Percentiles rank a stretch among this genome's conserved stretches.
These are phyloP conservation scores for Chlamydomonas applanata DNA, from an alignment of 139 green algal genomes.

Conservation along the genomic window DNA sequence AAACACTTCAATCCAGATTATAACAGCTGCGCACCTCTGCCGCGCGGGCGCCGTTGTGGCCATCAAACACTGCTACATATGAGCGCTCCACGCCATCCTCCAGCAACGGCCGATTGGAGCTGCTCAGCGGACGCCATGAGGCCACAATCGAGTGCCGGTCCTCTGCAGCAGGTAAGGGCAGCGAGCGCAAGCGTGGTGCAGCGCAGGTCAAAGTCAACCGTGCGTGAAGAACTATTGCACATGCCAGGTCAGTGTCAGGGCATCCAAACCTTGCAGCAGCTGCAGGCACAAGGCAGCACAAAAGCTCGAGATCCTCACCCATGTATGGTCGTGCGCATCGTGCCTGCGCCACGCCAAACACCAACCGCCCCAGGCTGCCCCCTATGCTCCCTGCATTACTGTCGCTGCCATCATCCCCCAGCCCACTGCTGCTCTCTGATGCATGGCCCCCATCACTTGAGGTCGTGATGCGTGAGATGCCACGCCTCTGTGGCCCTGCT, in stretches of 20 bases:
- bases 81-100: conserved; percentile 54
- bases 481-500: no score
- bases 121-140: conserved; percentile 25
- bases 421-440: no score
- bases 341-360: conserved; percentile 22
- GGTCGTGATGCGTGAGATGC: no score
- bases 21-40: conserved; percentile 35
- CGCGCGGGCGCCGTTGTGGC: conserved; percentile 66
- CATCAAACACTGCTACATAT: conserved; percentile 68
- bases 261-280: no score
- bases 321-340: conserved; percentile 58
- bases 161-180: conserved; percentile 19
- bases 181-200: no score
- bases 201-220: no score
- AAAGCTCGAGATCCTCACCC: conserved; percentile 15
- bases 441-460: no score
- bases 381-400: background rate
- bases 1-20: background rate
- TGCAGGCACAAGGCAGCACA: no score
- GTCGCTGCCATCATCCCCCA: no score
- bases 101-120: background rate
- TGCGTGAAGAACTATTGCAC: no score
- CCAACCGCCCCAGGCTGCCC: conserved; percentile 1
- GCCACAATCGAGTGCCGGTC: conserved; percentile 54
- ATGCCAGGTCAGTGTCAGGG: no score